Conservation (phyloP, 1,139 yeast genomes). For the Suhomyces yuchorum region DNA sequence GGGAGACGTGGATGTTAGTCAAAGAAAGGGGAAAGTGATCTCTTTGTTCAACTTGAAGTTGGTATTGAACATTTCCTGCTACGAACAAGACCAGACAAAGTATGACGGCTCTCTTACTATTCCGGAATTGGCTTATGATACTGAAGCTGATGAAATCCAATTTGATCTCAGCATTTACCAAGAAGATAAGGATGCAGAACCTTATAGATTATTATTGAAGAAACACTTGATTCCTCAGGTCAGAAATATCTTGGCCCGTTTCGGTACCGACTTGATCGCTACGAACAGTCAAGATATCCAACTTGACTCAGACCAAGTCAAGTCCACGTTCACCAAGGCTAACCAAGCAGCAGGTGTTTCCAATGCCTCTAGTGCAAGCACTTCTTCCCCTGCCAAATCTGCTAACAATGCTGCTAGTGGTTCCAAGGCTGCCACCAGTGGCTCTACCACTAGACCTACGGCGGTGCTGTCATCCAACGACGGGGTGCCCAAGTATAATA, state of each 20-base stretch:
- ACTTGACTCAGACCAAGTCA: constrained; percentile 63
- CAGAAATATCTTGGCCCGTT: constrained; percentile 57
- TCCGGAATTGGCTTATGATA: constrained; percentile 96
- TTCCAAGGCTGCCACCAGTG: not conserved
- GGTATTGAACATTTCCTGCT: constrained; percentile 61
- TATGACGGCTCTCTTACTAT: constrained; percentile 67
- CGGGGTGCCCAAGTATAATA: constrained; percentile 64
- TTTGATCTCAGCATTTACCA: constrained; percentile 73
- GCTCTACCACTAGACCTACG: not conserved
- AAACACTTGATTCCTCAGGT: constrained; percentile 67
- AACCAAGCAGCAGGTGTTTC: constrained; percentile 42
- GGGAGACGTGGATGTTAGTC: constrained; percentile 96
- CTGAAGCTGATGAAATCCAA: constrained; percentile 81
- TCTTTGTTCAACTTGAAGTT: constrained; percentile 82
- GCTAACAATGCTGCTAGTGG: not conserved
- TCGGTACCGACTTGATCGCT: constrained; percentile 75
- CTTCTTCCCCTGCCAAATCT: not conserved
- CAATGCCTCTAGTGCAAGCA: constrained; percentile 7
- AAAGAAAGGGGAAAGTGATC: constrained; percentile 94
- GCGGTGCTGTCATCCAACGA: not conserved
- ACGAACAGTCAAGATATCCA: constrained; percentile 88
- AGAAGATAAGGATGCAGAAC: constrained; percentile 56
- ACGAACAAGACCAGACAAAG: constrained; percentile 35
- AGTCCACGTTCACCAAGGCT: constrained; percentile 65
- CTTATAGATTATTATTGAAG: constrained; percentile 56